Percentiles rank a stretch among this genome's conserved stretches.
Conservation (phyloP, 768 basidiomycete genomes). For the Lactarius vividus region DNA sequence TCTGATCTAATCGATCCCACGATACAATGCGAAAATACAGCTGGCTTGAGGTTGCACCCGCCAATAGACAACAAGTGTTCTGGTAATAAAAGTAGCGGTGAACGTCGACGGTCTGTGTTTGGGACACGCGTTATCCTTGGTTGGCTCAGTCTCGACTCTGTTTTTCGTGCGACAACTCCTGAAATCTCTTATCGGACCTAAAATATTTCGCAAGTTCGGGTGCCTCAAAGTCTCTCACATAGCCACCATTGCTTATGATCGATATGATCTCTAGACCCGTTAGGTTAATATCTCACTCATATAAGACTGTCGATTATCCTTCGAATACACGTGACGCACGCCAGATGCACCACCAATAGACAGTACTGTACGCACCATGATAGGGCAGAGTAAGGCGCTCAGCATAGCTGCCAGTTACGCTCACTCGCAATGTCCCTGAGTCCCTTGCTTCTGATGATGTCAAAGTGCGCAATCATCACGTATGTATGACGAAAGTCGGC, state of each 20-base stretch:
- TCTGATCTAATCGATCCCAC: slow-evolving; percentile 6
- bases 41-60: not conserved
- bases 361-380: too few relatives aligned
- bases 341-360: too few relatives aligned
- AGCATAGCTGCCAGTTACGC: not conserved
- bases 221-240: too few relatives aligned
- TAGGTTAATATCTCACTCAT: too few relatives aligned
- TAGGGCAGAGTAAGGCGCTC: not conserved
- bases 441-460: not conserved
- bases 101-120: not conserved
- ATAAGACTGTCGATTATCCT: too few relatives aligned
- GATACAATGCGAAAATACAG: not conserved
- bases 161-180: not conserved
- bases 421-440: not conserved
- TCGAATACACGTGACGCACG: too few relatives aligned
- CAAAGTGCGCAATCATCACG: not conserved
- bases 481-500: too few relatives aligned
- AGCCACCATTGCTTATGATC: too few relatives aligned
- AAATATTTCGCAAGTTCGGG: not conserved
- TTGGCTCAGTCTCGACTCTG: too few relatives aligned
- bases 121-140: not conserved
- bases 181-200: not conserved
- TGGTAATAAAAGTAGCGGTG: not conserved
- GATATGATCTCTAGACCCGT: too few relatives aligned
- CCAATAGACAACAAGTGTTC: not conserved